Base-by-base conservation (phyloP, 148 eudicot genomes). In the Pharnaceum exiguum region DNA sequence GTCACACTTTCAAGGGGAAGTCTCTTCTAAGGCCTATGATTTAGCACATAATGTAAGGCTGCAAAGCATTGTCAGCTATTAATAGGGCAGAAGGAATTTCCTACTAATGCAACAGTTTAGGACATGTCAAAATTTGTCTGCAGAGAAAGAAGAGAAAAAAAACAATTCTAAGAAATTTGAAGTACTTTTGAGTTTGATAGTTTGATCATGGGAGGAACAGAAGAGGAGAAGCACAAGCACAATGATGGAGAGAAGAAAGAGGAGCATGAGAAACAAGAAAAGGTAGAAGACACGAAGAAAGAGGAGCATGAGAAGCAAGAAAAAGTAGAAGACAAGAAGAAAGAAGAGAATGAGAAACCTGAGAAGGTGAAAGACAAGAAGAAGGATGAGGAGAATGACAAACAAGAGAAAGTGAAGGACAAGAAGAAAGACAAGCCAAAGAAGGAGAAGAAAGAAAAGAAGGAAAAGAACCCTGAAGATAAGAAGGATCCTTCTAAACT, bases 381-480 rank as follows among this genome's bases (percentile, higher is more conserved):
- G 53, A 70, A 59, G 7, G 46, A 54, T 16, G 71, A 51, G 7
- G 51, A 69, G 24, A 78, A 50, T 5, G 65, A 37, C 11, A 7
- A 51, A 12, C 3, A 46, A 1, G 63, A 72, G 27, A 70, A 55
- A 7, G 66, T 53, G 16, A 67, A 65, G 2, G 56, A 71, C 15
- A 59, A 76, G 38, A 69, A 71, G 68, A 67, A 77, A 62, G 65
- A 72, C 43, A 64, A 75, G 35, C 49, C 36, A 1, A 61, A 59
- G n/a, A 46, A 45, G 21, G 70, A 44, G 13, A 68, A 77, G 54
- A 60, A 78, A 67, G 56, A 73, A 53, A 66, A 82, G 77, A 84
- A 82, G 79, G 65, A 66, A 26, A 86, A 79, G 71, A 79, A 71
- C 51, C 80, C 86, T 55, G 75, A 84, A 68, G 86, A 83, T 64